Evolutionary conservation across 2,329 filamentous ascomycete genomes (phyloP).

Genomic region (Aureobasidium uvarum): DNA sequence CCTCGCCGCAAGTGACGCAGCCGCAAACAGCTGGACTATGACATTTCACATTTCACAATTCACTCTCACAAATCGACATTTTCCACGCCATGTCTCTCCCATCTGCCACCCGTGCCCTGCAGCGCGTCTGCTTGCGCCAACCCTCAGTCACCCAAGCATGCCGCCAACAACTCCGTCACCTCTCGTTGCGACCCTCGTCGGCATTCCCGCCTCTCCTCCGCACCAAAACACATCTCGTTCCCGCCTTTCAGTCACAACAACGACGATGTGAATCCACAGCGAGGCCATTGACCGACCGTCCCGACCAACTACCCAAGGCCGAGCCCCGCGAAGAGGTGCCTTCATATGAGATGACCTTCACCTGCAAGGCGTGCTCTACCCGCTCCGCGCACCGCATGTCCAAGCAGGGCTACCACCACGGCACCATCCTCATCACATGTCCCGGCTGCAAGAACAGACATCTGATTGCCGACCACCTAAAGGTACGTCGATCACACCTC

Average conservation of each 20-base stretch:
- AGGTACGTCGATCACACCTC: slow-evolving; percentile 42
- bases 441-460: slow-evolving; percentile 83
- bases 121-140: slow-evolving; percentile 9
- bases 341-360: slow-evolving; percentile 86
- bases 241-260: slow-evolving; percentile 34
- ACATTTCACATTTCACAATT: neutral
- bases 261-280: slow-evolving; percentile 29
- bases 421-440: slow-evolving; percentile 85
- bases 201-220: slow-evolving; percentile 29
- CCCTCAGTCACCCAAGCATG: neutral
- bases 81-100: neutral
- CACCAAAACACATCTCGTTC: slow-evolving; percentile 7
- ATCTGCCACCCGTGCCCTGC: neutral
- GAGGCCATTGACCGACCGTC: slow-evolving; percentile 36
- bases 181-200: slow-evolving; percentile 17
- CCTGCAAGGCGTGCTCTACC: slow-evolving; percentile 72
- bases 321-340: slow-evolving; percentile 49
- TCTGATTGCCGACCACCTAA: slow-evolving; percentile 86
- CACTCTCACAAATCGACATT: neutral
- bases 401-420: slow-evolving; percentile 92
- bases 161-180: slow-evolving; percentile 11
- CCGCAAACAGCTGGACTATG: slow-evolving; percentile 3
- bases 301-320: slow-evolving; percentile 29
- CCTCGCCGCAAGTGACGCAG: slow-evolving; percentile 18
- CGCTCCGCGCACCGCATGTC: slow-evolving; percentile 83